A percentile compares a stretch with the other conserved stretches of the same genome.
These are phyloP conservation scores for Pleurotus giganteus DNA, from an alignment of 768 basidiomycete species.

Conservation along the genomic window DNA sequence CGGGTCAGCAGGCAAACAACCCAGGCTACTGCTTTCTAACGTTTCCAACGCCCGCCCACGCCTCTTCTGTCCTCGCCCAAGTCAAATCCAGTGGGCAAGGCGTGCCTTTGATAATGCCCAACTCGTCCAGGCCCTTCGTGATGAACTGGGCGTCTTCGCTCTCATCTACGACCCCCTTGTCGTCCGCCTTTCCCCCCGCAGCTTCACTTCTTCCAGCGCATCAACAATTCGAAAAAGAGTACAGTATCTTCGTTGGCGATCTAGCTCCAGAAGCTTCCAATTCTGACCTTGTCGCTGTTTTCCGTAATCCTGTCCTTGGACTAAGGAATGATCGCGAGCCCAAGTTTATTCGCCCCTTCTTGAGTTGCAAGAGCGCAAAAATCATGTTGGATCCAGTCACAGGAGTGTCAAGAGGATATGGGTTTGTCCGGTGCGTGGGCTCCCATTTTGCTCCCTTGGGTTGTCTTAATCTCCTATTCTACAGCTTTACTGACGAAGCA, in stretches of 20 bases:
- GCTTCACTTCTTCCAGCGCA: constrained; percentile 28
- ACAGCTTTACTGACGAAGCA: constrained; percentile 83
- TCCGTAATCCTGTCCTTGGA: constrained; percentile 86
- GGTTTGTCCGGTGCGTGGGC: constrained; percentile 75
- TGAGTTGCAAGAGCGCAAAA: constrained; percentile 93
- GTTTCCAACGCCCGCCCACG: constrained; percentile 70
- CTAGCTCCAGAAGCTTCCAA: constrained; percentile 91
- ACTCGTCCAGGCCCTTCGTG: constrained; percentile 78
- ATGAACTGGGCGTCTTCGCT: constrained; percentile 69
- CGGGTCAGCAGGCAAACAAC: constrained; percentile 73
- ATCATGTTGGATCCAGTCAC: constrained; percentile 93
- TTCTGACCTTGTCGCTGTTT: constrained; percentile 92
- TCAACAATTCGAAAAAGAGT: constrained; percentile 78
- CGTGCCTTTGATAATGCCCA: constrained; percentile 71
- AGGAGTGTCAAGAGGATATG: constrained; percentile 87
- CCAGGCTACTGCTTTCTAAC: constrained; percentile 88
- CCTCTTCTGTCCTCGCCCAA: constrained; percentile 68
- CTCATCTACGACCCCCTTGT: constrained; percentile 28
- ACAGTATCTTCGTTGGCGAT: constrained; percentile 93
- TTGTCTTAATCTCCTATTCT: constrained; percentile 14
- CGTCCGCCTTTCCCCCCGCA: constrained; percentile 27
- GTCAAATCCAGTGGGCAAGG: constrained; percentile 47
- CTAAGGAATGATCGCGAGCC: constrained; percentile 84
- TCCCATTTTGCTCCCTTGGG: constrained; percentile 4
- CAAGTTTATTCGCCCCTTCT: constrained; percentile 84